Base-by-base conservation (phyloP, 139 green algal genomes). In the Picochlorum sp. region DNA sequence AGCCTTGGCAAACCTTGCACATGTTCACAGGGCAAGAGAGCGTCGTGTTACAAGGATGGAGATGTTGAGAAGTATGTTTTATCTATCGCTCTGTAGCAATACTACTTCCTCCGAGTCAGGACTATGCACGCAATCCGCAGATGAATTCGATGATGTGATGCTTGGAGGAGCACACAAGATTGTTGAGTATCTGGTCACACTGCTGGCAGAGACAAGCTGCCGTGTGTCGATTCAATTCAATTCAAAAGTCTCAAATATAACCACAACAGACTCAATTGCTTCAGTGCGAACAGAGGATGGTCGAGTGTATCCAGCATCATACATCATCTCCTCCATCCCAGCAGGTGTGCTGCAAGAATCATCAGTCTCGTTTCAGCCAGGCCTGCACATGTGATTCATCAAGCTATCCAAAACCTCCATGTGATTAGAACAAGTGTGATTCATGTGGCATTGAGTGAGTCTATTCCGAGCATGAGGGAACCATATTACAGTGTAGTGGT, bases 291-390 rank as follows among this genome's bases (percentile, higher is more conserved):
- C 20, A 20, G 15, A 66, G n/a, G 15, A 56, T 55, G 37, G 61
- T 15, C 34, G 38, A 14, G 41, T 16, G 6, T 56, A 59, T 18
- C 21, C 47, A 18, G 62, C 70, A 34, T 69, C 75, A 30, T 77
- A 62, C 20, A 55, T 77, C 26, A 10, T 77, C 7, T 76, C 50
- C 18, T 71, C 66, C 7, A 21, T 64, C 20, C 70, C 66, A 50
- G 34, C 76, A 50, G 70, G 70, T 13, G 70, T 77, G 32, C 30
- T 77, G 14, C 45, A 61, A 4, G 21, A 16, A 15, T 54, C 30
- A 6, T 30, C 10, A 16, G 13, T 77, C 11, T 7, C 3, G 15
- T 55, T 77, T 34, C 24, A 69, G 0, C 70, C 70, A 38, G 28
- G 67, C n/a, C 57, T 77, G 47, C 70, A 4, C 41, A 66, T 23